Conservation (phyloP, 257 asterid species). For the Solanum pennellii region DNA sequence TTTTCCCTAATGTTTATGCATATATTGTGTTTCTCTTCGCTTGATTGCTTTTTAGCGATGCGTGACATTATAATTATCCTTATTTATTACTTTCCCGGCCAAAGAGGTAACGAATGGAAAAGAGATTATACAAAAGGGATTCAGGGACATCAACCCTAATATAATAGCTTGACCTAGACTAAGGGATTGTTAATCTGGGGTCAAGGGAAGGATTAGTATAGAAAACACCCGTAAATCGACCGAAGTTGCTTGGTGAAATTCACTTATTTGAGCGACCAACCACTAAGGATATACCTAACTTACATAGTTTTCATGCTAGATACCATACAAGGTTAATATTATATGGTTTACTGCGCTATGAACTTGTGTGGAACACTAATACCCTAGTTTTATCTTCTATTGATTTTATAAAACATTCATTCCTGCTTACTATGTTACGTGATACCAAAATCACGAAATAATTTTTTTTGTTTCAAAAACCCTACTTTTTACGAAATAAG, state of each 20-base stretch:
- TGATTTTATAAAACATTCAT: not conserved
- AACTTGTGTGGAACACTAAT: not conserved
- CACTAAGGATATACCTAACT: no score
- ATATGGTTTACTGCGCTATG: not conserved
- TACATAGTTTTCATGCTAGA: no score
- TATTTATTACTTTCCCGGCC: not conserved
- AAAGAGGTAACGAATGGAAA: not conserved
- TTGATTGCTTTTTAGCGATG: not conserved
- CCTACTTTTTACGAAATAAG: no score
- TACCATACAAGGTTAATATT: not conserved
- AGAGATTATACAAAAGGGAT: not conserved
- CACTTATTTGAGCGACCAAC: not conserved
- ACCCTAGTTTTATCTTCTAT: no score
- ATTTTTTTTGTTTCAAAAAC: not conserved
- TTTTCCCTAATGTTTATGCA: not conserved
- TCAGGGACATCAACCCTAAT: not conserved
- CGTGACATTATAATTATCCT: not conserved
- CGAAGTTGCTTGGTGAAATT: not conserved
- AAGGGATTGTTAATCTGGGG: not conserved
- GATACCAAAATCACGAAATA: no score
- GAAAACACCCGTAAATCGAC: not conserved
- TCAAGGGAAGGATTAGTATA: not conserved
- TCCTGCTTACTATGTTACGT: not conserved
- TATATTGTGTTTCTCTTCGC: not conserved
- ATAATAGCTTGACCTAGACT: not conserved